Evolutionary conservation across 345 rosid genomes (phyloP).

Genomic region (Citrus trifoliata): DNA sequence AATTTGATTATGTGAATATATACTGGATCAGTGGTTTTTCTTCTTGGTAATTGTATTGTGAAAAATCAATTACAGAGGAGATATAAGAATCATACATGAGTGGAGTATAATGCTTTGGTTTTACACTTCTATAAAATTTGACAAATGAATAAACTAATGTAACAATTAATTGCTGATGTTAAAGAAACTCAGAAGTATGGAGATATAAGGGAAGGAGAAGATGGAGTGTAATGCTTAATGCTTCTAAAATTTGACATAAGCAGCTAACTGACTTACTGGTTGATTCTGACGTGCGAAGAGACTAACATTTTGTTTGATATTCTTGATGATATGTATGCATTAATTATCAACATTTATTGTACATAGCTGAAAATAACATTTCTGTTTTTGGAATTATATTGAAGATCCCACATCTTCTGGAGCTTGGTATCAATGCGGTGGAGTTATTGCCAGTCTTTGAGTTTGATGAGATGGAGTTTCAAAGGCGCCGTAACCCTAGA

Average conservation of each 20-base stretch:
- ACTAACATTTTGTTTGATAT: background rate
- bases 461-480: conserved; percentile 91
- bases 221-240: background rate
- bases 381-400: conserved; percentile 20
- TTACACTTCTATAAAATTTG: too few relatives aligned
- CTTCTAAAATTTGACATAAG: background rate
- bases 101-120: too few relatives aligned
- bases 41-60: background rate
- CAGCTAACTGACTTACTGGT: background rate
- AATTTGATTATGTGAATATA: background rate
- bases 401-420: conserved; percentile 86
- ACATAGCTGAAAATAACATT: conserved; percentile 23
- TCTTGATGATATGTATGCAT: background rate
- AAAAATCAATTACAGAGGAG: background rate
- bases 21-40: background rate
- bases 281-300: background rate
- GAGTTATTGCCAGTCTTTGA: conserved; percentile 91
- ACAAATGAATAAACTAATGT: too few relatives aligned
- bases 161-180: too few relatives aligned
- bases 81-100: background rate
- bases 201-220: too few relatives aligned
- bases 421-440: conserved; percentile 91
- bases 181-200: too few relatives aligned
- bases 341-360: conserved; percentile 3
- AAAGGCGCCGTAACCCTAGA: conserved; percentile 83